A percentile compares a stretch with the other conserved stretches of the same genome.
Conservation (phyloP, 75 land plant species). For the Selaginella moellendorffii region DNA sequence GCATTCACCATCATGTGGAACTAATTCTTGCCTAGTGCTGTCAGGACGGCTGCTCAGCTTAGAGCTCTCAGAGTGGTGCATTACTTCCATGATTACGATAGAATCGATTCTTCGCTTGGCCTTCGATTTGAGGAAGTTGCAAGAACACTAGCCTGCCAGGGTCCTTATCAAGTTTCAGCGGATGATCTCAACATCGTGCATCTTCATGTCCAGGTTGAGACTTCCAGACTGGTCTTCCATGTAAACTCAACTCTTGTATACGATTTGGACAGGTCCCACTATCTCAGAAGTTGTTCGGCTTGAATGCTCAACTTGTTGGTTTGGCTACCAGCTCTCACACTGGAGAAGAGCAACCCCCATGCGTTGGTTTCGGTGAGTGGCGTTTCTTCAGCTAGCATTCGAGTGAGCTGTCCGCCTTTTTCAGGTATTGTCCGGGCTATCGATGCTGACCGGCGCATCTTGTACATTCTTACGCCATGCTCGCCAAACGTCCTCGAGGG, state of each 20-base stretch:
- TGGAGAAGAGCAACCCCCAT: slow-evolving; percentile 17
- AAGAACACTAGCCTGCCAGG: slow-evolving; percentile 10
- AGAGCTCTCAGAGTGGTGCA: slow-evolving; percentile 48
- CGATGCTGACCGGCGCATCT: slow-evolving; percentile 34
- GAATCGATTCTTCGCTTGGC: not conserved
- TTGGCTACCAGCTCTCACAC: slow-evolving; percentile 24
- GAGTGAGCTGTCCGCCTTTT: not conserved
- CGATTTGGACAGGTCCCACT: slow-evolving; percentile 15
- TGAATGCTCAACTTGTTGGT: slow-evolving; percentile 67
- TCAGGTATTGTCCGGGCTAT: slow-evolving; percentile 78
- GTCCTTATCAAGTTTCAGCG: slow-evolving; percentile 32
- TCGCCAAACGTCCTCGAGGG: slow-evolving; percentile 35
- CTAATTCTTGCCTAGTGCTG: too few species aligned
- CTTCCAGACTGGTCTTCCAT: not conserved
- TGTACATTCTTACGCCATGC: slow-evolving; percentile 74
- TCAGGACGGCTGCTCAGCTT: slow-evolving; percentile 18
- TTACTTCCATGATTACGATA: slow-evolving; percentile 62
- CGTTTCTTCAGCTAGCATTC: not conserved
- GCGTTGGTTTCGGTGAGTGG: slow-evolving; percentile 67
- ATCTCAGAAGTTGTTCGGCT: slow-evolving; percentile 36
- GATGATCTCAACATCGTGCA: slow-evolving; percentile 48
- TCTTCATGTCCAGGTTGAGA: slow-evolving; percentile 48
- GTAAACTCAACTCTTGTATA: not conserved
- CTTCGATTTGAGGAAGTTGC: slow-evolving; percentile 15
- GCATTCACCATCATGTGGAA: too few species aligned